These are phyloP conservation scores for Moesziomyces sp. DNA, from an alignment of 1,284 basidiomycete genomes.

Conservation along the genomic window DNA sequence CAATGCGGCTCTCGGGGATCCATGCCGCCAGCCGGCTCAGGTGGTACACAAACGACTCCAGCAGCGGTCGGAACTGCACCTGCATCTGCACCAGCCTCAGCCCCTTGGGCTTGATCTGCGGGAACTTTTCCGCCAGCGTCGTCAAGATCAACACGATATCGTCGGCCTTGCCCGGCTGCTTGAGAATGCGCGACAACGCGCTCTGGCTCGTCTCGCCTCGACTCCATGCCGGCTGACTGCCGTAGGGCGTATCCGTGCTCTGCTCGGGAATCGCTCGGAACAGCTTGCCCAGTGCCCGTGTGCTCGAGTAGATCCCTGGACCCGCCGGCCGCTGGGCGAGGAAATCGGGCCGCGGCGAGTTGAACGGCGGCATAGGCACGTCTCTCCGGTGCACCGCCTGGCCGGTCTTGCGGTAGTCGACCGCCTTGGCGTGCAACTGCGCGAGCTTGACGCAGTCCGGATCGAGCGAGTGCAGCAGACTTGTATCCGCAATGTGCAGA, in stretches of 20 bases:
- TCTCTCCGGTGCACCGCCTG: slow-evolving; percentile 35
- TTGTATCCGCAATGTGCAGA: slow-evolving; percentile 78
- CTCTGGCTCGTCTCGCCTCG: slow-evolving; percentile 6
- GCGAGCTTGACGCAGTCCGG: slow-evolving; percentile 75
- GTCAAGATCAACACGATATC: slow-evolving; percentile 18
- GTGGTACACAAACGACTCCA: slow-evolving; percentile 29
- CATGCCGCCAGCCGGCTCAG: slow-evolving; percentile 32
- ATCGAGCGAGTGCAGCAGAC: slow-evolving; percentile 73
- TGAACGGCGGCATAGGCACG: slow-evolving; percentile 23
- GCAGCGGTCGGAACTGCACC: slow-evolving; percentile 18
- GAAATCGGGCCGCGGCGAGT: slow-evolving; percentile 17
- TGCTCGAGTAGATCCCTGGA: slow-evolving; percentile 20
- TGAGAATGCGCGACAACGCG: slow-evolving; percentile 19
- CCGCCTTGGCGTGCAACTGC: slow-evolving; percentile 75
- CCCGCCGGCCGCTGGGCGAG: slow-evolving; percentile 20
- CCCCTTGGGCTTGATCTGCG: slow-evolving; percentile 19
- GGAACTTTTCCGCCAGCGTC: slow-evolving; percentile 10
- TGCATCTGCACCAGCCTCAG: slow-evolving; percentile 15
- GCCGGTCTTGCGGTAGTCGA: slow-evolving; percentile 66
- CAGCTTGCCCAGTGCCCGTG: slow-evolving; percentile 20
- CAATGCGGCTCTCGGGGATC: slow-evolving; percentile 34
- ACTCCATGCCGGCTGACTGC: slow-evolving; percentile 8
- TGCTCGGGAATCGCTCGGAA: slow-evolving; percentile 32
- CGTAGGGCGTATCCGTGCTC: slow-evolving; percentile 27
- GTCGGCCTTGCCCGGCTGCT: slow-evolving; percentile 16